Evolutionary conservation across 2,329 filamentous ascomycete species (phyloP).

Genomic region (Ophiostoma ulmi): DNA sequence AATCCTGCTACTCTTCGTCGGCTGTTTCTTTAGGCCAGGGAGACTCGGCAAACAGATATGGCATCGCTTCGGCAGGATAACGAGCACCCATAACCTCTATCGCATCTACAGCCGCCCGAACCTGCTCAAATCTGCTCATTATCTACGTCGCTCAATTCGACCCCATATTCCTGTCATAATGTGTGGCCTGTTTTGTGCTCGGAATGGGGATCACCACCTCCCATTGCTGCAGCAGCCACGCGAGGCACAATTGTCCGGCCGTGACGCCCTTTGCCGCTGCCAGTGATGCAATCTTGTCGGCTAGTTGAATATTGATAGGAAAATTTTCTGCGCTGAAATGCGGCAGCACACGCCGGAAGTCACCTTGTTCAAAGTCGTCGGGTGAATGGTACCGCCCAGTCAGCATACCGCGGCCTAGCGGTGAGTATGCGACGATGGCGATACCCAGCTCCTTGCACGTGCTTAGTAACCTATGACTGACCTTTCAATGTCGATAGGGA

Average conservation of each 20-base stretch:
- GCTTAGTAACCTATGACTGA: slow-evolving; percentile 38
- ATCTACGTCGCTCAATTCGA: slow-evolving; percentile 27
- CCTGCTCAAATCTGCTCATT: slow-evolving; percentile 7
- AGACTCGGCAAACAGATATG: slow-evolving; percentile 15
- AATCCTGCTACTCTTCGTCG: neutral
- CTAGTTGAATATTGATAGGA: slow-evolving; percentile 41
- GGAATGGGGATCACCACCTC: slow-evolving; percentile 40
- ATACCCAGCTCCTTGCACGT: slow-evolving; percentile 45
- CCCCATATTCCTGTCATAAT: slow-evolving; percentile 34
- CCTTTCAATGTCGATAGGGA: slow-evolving; percentile 55
- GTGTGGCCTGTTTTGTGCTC: slow-evolving; percentile 33
- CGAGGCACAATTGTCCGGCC: slow-evolving; percentile 49
- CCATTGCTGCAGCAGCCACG: slow-evolving; percentile 50
- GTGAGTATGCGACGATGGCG: slow-evolving; percentile 39
- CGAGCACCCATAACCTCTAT: slow-evolving; percentile 20
- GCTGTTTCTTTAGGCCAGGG: slow-evolving; percentile 14
- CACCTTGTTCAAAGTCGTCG: slow-evolving; percentile 23
- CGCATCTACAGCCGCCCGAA: slow-evolving; percentile 23
- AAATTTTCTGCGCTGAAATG: slow-evolving; percentile 45
- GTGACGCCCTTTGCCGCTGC: slow-evolving; percentile 38
- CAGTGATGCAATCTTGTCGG: slow-evolving; percentile 30
- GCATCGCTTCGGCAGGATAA: slow-evolving; percentile 16
- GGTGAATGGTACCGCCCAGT: slow-evolving; percentile 34
- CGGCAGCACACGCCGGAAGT: slow-evolving; percentile 32
- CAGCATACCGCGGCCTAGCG: slow-evolving; percentile 42